A percentile compares a stretch with the other conserved stretches of the same genome.
Conservation (phyloP, 2,329 filamentous ascomycete genomes). For the Apiospora arundinis region DNA sequence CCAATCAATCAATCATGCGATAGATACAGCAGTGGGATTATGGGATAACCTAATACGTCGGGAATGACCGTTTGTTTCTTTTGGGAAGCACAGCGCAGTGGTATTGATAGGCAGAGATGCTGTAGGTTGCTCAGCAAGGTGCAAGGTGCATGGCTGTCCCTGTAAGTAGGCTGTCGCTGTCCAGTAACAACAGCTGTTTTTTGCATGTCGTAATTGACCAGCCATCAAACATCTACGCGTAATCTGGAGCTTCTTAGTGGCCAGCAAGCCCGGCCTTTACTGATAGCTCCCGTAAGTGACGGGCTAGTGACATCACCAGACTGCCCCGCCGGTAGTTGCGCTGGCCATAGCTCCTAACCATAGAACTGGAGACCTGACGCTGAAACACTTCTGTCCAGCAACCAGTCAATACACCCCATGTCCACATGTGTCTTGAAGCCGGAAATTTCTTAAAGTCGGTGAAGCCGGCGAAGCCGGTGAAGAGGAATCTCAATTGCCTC, state of each 20-base stretch:
- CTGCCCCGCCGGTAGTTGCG: not conserved
- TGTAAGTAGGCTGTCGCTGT: not conserved
- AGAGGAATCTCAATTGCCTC: not conserved
- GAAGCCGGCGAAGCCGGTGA: not conserved
- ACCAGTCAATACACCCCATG: not conserved
- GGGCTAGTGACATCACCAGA: slow-evolving; percentile 34
- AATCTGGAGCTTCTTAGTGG: slow-evolving; percentile 39
- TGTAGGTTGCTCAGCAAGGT: slow-evolving; percentile 21
- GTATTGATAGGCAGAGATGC: slow-evolving; percentile 2
- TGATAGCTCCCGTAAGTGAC: slow-evolving; percentile 18
- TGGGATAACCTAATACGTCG: not conserved
- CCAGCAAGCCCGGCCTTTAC: not conserved
- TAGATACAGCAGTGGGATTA: not conserved
- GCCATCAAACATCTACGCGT: slow-evolving; percentile 27
- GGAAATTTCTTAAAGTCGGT: not conserved
- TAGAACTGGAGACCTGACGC: not conserved
- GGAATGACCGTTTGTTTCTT: slow-evolving; percentile 10
- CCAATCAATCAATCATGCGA: slow-evolving; percentile 11
- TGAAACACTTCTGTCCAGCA: not conserved
- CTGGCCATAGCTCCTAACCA: not conserved
- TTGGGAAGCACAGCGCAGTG: not conserved
- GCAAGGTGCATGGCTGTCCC: slow-evolving; percentile 16
- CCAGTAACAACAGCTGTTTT: not conserved
- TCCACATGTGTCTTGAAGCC: not conserved
- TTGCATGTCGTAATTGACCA: slow-evolving; percentile 29